These are phyloP conservation scores for Neonectria punicea DNA, from an alignment of 2,329 filamentous ascomycete species.

Conservation along the genomic window DNA sequence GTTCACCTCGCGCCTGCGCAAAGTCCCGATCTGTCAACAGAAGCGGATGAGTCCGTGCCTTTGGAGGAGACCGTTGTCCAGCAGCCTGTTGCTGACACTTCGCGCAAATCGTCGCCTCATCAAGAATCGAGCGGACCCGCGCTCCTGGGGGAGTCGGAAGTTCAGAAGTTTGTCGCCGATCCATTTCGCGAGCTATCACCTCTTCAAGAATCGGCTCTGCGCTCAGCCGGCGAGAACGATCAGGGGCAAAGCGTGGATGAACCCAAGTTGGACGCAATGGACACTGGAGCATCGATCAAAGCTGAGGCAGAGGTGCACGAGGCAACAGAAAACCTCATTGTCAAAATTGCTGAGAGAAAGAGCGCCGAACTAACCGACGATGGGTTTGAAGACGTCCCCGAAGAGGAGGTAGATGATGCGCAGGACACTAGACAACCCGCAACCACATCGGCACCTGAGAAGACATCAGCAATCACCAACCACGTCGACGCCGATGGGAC, in stretches of 20 bases:
- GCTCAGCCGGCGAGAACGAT: neutral
- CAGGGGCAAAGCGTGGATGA: conserved; percentile 6
- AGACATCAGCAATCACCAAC: neutral
- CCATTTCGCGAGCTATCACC: conserved; percentile 10
- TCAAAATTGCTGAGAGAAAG: neutral
- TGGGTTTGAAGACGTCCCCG: neutral
- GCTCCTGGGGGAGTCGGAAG: neutral
- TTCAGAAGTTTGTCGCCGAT: conserved; percentile 11
- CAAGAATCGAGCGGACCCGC: conserved; percentile 9
- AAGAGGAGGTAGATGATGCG: neutral
- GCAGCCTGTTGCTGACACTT: conserved; percentile 5
- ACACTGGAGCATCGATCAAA: neutral
- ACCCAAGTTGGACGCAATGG: neutral
- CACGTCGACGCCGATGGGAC: neutral
- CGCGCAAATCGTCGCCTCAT: conserved; percentile 9
- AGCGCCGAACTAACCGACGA: neutral
- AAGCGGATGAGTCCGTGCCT: neutral
- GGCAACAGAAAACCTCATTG: neutral
- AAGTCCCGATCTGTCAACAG: conserved; percentile 25
- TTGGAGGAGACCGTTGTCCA: neutral
- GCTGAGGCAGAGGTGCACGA: neutral
- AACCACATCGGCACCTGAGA: neutral
- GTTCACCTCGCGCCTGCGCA: neutral
- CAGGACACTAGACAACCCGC: neutral
- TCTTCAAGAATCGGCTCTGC: conserved; percentile 17